Base-by-base conservation (phyloP, 805 yeast species). In the Debaryomyces castellii region DNA sequence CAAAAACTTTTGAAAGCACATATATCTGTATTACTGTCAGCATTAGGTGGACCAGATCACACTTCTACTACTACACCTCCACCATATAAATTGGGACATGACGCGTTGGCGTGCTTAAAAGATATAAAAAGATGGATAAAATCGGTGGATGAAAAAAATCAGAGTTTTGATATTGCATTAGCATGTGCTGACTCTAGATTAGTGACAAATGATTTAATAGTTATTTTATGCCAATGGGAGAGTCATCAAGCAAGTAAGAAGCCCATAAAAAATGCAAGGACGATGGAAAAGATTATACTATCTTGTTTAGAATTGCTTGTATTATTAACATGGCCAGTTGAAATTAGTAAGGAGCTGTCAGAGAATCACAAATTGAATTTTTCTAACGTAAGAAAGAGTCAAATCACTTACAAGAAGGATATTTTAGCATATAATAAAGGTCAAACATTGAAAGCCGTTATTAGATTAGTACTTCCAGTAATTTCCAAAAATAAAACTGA, bases 51-150 rank as follows among this genome's bases (percentile, higher is more conserved):
- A 1, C 78, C 84, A 0, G 97, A 91, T 64, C 80, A 84, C 40
- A 66, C 84, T 1, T 70, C 84, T 0, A 40, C 55, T 11, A 51
- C 60, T 2, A 62, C 65, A 1, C 75, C 77, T 3, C 73, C 77
- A 0, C 81, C 82, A 0, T 94, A 94, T 58, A 81, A 80, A 48
- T 74, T 91, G 2, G 98, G 98, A 9, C 89, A 85, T 48, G 97
- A 92, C 58, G 95, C 96, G 2, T 62, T 80, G 45, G 90, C 90
- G 0, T 89, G 97, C 65, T 66, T 94, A 25, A 85, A 87, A 54
- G 99, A 94, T 65, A 65, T 94, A 50, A 89, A 89, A 60, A 76
- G 87, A 54, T 92, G 98, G 97, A 77, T 94, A 44, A 82, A 81
- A 52, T 74, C 85, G 1, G 91, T 88, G 39, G 98, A 92, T 63